These are phyloP conservation scores for Rhytidiadelphus loreus DNA, from an alignment of 225 moss, liverwort and hornwort species.

Conservation along the genomic window DNA sequence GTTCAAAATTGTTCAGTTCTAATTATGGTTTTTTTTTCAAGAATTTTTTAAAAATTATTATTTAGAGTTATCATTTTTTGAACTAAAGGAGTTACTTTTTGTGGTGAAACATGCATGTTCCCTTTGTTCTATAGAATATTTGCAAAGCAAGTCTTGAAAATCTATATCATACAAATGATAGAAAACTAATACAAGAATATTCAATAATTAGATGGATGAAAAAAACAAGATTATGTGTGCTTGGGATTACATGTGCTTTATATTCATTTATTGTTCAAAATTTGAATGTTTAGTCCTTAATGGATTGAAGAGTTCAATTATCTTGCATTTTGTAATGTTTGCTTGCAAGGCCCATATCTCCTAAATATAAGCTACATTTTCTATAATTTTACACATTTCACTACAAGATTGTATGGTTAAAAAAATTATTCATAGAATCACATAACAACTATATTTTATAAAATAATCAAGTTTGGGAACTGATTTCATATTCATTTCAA, in stretches of 20 bases:
- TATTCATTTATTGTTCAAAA: not conserved
- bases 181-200: not conserved
- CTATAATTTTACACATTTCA: not conserved
- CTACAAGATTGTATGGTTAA: not conserved
- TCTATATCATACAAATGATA: not conserved
- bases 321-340: accelerated
- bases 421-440: not conserved
- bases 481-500: not conserved
- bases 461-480: not conserved
- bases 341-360: not conserved
- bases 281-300: not conserved
- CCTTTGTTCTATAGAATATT: too few relatives aligned
- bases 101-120: not conserved
- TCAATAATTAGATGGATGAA: not conserved
- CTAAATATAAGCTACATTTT: not conserved
- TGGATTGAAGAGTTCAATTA: too few relatives aligned
- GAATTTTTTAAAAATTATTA: too few relatives aligned
- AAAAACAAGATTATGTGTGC: not conserved
- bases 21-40: not conserved
- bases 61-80: not conserved
- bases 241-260: too few relatives aligned
- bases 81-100: not conserved
- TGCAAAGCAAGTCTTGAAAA: not conserved
- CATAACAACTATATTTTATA: not conserved
- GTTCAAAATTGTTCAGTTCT: not conserved